Percentiles rank a stretch among this genome's conserved stretches.
These are phyloP conservation scores for Rhododendron simsii DNA, from an alignment of 148 eudicot species.

Conservation along the genomic window DNA sequence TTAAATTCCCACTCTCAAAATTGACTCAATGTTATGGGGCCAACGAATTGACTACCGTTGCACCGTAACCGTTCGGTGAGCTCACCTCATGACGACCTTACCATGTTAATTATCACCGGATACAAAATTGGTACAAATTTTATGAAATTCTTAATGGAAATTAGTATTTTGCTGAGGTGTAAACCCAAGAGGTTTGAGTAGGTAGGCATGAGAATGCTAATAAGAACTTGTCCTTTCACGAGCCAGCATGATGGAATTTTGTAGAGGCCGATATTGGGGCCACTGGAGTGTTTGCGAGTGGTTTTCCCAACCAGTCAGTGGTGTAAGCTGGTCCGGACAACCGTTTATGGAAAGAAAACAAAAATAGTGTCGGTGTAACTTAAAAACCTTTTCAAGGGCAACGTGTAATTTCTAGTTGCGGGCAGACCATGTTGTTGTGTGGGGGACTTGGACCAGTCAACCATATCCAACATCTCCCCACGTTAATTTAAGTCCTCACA, in stretches of 20 bases:
- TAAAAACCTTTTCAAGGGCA: background rate
- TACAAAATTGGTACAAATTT: background rate
- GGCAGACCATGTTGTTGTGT: background rate
- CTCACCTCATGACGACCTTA: background rate
- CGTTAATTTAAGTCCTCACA: background rate
- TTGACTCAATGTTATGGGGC: background rate
- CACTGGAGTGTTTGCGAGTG: too few species aligned
- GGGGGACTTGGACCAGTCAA: constrained; percentile 3
- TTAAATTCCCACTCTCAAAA: background rate
- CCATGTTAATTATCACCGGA: background rate
- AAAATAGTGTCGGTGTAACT: background rate
- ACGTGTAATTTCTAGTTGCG: background rate
- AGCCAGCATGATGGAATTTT: too few species aligned
- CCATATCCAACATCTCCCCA: background rate
- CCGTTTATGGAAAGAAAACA: too few species aligned
- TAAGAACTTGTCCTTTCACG: background rate
- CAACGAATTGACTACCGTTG: background rate
- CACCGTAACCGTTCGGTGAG: background rate
- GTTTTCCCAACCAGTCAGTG: too few species aligned
- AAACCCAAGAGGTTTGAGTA: too few species aligned
- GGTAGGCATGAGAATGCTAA: background rate
- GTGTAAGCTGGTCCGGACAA: too few species aligned
- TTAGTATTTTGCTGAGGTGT: background rate
- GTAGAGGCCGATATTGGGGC: too few species aligned
- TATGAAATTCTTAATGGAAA: background rate